Base-by-base conservation (phyloP, 208 protist genomes). In the Acanthamoeba lugdunensis region DNA sequence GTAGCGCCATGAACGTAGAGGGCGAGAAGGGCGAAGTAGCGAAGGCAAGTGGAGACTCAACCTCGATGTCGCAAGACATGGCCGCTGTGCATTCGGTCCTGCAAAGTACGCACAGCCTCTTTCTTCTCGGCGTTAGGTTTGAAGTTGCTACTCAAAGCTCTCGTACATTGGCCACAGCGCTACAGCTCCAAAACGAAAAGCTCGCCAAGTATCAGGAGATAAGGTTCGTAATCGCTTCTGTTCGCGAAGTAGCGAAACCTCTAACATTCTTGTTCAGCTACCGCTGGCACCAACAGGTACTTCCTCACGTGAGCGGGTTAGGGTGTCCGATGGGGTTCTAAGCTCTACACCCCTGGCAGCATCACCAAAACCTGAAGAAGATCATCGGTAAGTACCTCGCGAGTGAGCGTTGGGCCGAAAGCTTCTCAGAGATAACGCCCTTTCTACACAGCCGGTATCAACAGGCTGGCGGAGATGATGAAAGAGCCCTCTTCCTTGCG, bases 361-460 rank as follows among this genome's bases (percentile, higher is more conserved):
- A 88, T 23, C 79, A 88, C 13, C 79, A 88, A 61, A 88, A 88
- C 79, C 48, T 88, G 1, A 88, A 88, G 79, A 88, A 88, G 79
- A 88, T 88, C 23, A 88, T 88, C 18, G 79, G 79, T 88, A 88
- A 33, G 50, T 41, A 82, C 37, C 37, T 41, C 37, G 37, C 37
- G 37, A 41, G 37, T 41, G 37, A 41, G 37, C 37, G 33, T 33
- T 33, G 73, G 18, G n/a, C 18, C 0, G 16, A 21, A 82, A 52
- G 58, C n/a, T n/a, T n/a, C 25, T 25, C 58, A n/a, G 0, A 3
- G 21, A 33, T 30, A 82, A 41, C n/a, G 52, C 52, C 52, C 52
- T 56, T 18, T 54, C 8, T 56, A 18, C 21, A 7, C 30, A 88
- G 79, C 79, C 18, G 79, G 79, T 4, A 88, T 88, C 23, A 88